Conservation (phyloP, 2,329 filamentous ascomycete genomes). For the Pyrenochaeta sp. region DNA sequence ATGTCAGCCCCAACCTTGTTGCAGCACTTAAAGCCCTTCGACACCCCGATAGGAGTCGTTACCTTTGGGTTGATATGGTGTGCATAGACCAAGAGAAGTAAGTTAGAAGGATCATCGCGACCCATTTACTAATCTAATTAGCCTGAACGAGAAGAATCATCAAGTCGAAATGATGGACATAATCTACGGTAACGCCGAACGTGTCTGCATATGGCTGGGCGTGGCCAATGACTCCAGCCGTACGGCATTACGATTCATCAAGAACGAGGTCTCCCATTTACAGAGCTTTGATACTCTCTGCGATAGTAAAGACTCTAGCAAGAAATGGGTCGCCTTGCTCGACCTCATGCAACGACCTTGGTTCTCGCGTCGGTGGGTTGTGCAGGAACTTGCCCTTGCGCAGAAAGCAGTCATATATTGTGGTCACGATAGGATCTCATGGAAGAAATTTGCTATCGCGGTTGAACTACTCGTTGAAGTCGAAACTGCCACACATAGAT, state of each 20-base stretch:
- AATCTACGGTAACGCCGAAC: constrained; percentile 21
- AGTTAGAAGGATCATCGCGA: background rate
- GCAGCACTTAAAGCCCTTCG: constrained; percentile 13
- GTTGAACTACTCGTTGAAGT: constrained; percentile 52
- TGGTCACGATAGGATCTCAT: constrained; percentile 47
- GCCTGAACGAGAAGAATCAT: constrained; percentile 22
- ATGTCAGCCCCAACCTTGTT: constrained; percentile 9
- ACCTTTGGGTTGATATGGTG: constrained; percentile 15
- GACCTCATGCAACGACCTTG: constrained; percentile 51
- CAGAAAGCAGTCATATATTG: constrained; percentile 48
- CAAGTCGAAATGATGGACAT: constrained; percentile 31
- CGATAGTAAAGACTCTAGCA: constrained; percentile 20
- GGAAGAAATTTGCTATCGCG: constrained; percentile 51
- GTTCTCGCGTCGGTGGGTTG: constrained; percentile 54
- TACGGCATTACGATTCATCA: constrained; percentile 46
- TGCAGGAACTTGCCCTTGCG: constrained; percentile 55
- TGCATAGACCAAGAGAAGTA: constrained; percentile 15
- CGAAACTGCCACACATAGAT: constrained; percentile 46
- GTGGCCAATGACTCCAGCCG: constrained; percentile 32
- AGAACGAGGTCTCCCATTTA: constrained; percentile 40
- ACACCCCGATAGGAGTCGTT: background rate
- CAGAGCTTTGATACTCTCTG: constrained; percentile 44
- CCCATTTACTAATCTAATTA: constrained; percentile 10
- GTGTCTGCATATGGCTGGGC: constrained; percentile 36
- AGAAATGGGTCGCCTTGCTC: constrained; percentile 46